Evolutionary conservation across 768 basidiomycete species (phyloP).

Genomic region (Porphyrellus cyaneotinctus): DNA sequence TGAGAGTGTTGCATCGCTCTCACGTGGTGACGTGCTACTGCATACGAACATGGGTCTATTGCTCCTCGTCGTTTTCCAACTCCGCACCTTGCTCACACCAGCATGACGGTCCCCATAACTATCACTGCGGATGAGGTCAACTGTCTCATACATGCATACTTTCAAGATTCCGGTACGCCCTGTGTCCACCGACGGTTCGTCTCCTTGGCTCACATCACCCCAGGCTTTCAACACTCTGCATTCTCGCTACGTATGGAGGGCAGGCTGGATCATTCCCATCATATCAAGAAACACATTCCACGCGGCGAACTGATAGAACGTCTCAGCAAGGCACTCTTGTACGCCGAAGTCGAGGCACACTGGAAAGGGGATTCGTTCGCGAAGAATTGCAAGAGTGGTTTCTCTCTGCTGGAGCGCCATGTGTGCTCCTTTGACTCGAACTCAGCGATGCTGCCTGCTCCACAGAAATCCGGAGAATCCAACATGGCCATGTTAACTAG

Average conservation of each 20-base stretch:
- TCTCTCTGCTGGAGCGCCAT: slow-evolving; percentile 74
- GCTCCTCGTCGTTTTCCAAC: slow-evolving; percentile 24
- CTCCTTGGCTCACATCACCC: slow-evolving; percentile 7
- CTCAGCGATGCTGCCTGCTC: slow-evolving; percentile 12
- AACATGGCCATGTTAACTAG: slow-evolving; percentile 2
- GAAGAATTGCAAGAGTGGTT: slow-evolving; percentile 61
- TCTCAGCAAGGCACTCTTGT: slow-evolving; percentile 74
- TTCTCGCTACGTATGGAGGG: slow-evolving; percentile 76
- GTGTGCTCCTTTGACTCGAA: slow-evolving; percentile 56
- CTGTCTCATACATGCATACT: slow-evolving; percentile 79
- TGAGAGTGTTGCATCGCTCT: not conserved
- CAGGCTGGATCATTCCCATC: slow-evolving; percentile 63
- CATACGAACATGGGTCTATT: not conserved
- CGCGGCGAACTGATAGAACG: slow-evolving; percentile 81
- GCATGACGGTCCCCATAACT: slow-evolving; percentile 45
- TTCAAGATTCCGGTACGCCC: slow-evolving; percentile 71
- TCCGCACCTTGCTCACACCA: slow-evolving; percentile 18
- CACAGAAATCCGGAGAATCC: slow-evolving; percentile 17
- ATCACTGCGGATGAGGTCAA: slow-evolving; percentile 83
- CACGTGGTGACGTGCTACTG: too few relatives aligned
- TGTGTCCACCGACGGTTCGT: not conserved
- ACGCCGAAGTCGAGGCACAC: slow-evolving; percentile 79
- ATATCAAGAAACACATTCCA: slow-evolving; percentile 68
- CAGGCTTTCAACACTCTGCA: slow-evolving; percentile 79
- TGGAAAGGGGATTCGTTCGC: slow-evolving; percentile 64